phyloP scores from a whole-genome alignment of 495 filamentous ascomycete species.

The Penicillium malachiteum region DNA sequence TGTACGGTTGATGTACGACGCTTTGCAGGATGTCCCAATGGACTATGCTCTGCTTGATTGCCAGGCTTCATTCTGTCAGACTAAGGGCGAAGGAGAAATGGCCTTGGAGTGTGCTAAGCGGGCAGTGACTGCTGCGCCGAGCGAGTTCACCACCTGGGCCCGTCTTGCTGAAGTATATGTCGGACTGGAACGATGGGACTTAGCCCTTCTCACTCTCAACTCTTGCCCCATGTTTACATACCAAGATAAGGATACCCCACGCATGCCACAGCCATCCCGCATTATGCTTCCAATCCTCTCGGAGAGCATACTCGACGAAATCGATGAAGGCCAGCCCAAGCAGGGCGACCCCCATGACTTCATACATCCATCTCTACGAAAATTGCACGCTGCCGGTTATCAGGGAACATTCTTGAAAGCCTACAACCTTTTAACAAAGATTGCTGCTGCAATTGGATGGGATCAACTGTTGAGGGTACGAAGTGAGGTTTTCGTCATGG shows the following conservation, averaged over 20 bases:
- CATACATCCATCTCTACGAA: conserved; percentile 82
- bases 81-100: conserved; percentile 81
- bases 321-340: conserved; percentile 83
- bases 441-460: conserved; percentile 95
- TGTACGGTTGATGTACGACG: conserved; percentile 81
- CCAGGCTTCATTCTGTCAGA: conserved; percentile 88
- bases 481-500: conserved; percentile 98
- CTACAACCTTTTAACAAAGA: conserved; percentile 89
- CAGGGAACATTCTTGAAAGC: conserved; percentile 94
- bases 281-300: conserved; percentile 82
- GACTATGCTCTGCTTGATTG: conserved; percentile 92
- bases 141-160: conserved; percentile 97
- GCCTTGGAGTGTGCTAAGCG: conserved; percentile 92
- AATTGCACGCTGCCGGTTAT: conserved; percentile 82
- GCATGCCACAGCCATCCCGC: conserved; percentile 86
- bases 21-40: conserved; percentile 88
- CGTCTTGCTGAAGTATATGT: conserved; percentile 90
- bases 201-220: conserved; percentile 92
- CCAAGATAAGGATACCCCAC: conserved; percentile 92
- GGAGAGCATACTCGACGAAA: conserved; percentile 92
- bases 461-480: conserved; percentile 89
- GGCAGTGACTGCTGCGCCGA: conserved; percentile 89
- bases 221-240: conserved; percentile 99
- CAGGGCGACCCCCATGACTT: conserved; percentile 69
- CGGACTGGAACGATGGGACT: conserved; percentile 87